Conservation (phyloP, 2,329 filamentous ascomycete genomes). For the Cercospora sesami region DNA sequence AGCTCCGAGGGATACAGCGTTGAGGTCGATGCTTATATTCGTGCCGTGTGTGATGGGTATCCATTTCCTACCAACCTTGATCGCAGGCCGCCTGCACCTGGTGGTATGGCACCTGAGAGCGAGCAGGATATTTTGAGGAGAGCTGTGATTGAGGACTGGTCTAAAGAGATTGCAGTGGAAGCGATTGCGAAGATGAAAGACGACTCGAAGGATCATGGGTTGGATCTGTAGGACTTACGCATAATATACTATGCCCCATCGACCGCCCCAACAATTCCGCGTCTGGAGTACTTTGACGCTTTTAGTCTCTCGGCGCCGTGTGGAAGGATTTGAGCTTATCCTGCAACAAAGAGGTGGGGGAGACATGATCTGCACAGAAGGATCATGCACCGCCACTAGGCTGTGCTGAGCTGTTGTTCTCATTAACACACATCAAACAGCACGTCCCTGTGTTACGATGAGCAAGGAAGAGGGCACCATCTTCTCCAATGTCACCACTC, state of each 20-base stretch:
- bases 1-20: constrained; percentile 43
- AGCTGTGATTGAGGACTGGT: constrained; percentile 48
- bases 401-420: not conserved
- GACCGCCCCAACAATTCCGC: not conserved
- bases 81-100: constrained; percentile 55
- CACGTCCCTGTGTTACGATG: not conserved
- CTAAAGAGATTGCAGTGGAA: constrained; percentile 43
- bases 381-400: not conserved
- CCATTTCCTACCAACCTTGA: constrained; percentile 65
- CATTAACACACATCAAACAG: not conserved
- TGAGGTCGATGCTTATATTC: constrained; percentile 51
- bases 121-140: constrained; percentile 56
- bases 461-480: not conserved
- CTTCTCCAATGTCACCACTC: not conserved
- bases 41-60: constrained; percentile 59
- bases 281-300: not conserved
- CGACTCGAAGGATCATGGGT: constrained; percentile 21
- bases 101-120: constrained; percentile 61
- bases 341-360: not conserved
- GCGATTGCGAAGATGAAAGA: constrained; percentile 31
- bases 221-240: not conserved
- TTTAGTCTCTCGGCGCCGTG: not conserved
- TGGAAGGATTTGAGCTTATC: not conserved
- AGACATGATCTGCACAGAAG: not conserved
- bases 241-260: not conserved